These are phyloP conservation scores for Tuber borchii DNA, from an alignment of 495 filamentous ascomycete genomes.

Conservation along the genomic window DNA sequence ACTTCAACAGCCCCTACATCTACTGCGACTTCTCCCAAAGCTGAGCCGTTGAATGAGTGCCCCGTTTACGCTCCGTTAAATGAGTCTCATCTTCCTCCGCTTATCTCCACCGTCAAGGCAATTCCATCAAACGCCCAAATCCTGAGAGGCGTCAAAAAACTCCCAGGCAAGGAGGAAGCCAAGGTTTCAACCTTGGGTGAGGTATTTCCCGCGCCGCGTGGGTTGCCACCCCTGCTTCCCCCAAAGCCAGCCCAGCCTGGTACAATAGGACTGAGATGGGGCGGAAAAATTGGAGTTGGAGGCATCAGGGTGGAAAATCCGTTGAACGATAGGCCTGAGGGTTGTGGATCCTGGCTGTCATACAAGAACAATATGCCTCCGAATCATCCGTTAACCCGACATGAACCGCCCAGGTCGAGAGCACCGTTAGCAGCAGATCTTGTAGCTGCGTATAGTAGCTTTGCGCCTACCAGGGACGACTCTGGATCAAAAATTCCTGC, in stretches of 20 bases:
- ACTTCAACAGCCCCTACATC: slow-evolving; percentile 38
- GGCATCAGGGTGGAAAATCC: slow-evolving; percentile 26
- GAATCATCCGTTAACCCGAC: slow-evolving; percentile 12
- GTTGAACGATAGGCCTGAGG: slow-evolving; percentile 20
- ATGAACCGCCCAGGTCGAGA: slow-evolving; percentile 30
- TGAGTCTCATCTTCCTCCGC: slow-evolving; percentile 30
- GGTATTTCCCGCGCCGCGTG: slow-evolving; percentile 55
- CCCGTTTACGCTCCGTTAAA: slow-evolving; percentile 32
- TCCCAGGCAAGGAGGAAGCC: slow-evolving; percentile 12
- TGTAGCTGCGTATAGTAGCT: slow-evolving; percentile 58
- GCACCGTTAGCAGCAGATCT: slow-evolving; percentile 37
- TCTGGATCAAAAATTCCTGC: slow-evolving; percentile 54
- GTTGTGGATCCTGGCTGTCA: slow-evolving; percentile 51
- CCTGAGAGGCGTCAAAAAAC: slow-evolving; percentile 11
- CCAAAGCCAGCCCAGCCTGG: slow-evolving; percentile 42
- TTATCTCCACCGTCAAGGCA: slow-evolving; percentile 39
- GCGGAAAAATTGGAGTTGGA: slow-evolving; percentile 28
- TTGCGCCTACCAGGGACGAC: slow-evolving; percentile 64
- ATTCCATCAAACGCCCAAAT: slow-evolving; percentile 14
- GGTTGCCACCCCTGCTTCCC: slow-evolving; percentile 52
- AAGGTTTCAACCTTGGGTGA: slow-evolving; percentile 55
- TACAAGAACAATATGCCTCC: slow-evolving; percentile 42
- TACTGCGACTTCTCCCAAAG: slow-evolving; percentile 22
- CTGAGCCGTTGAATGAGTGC: slow-evolving; percentile 16
- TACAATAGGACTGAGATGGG: slow-evolving; percentile 33